Evolutionary conservation across 2,329 filamentous ascomycete species (phyloP).

Genomic region (Elsinoe fawcettii): DNA sequence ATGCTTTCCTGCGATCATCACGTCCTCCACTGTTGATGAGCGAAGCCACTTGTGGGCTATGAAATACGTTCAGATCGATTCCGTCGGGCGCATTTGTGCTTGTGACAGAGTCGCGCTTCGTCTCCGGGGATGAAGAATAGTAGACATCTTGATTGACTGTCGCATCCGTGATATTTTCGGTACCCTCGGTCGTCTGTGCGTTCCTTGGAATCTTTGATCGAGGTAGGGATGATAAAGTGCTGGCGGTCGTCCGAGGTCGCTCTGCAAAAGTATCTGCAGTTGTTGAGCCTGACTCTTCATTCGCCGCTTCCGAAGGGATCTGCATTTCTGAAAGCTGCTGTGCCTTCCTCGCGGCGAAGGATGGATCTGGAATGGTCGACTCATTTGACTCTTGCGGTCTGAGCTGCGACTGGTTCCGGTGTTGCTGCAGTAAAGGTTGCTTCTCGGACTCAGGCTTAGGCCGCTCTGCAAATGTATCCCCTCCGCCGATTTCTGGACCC

Average conservation of each 20-base stretch:
- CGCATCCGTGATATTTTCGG: constrained; percentile 35
- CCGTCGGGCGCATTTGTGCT: constrained; percentile 47
- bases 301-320: constrained; percentile 46
- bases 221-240: constrained; percentile 46
- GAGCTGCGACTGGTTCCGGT: constrained; percentile 26
- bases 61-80: constrained; percentile 55
- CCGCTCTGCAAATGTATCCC: constrained; percentile 29
- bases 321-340: constrained; percentile 42
- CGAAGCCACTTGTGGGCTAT: constrained; percentile 38
- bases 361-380: constrained; percentile 35
- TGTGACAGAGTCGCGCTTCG: constrained; percentile 24
- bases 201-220: constrained; percentile 49
- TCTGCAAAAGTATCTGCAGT: constrained; percentile 52
- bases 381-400: constrained; percentile 32
- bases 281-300: constrained; percentile 30
- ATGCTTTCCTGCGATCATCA: constrained; percentile 19
- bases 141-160: constrained; percentile 50
- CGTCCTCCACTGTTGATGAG: constrained; percentile 15
- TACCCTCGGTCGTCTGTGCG: constrained; percentile 39
- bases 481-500: constrained; percentile 21
- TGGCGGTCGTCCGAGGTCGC: constrained; percentile 40
- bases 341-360: constrained; percentile 37
- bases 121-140: constrained; percentile 30
- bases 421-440: constrained; percentile 27
- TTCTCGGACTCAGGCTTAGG: constrained; percentile 30